Evolutionary conservation across 2,329 filamentous ascomycete genomes (phyloP).

Genomic region (Xylariaceae sp.): DNA sequence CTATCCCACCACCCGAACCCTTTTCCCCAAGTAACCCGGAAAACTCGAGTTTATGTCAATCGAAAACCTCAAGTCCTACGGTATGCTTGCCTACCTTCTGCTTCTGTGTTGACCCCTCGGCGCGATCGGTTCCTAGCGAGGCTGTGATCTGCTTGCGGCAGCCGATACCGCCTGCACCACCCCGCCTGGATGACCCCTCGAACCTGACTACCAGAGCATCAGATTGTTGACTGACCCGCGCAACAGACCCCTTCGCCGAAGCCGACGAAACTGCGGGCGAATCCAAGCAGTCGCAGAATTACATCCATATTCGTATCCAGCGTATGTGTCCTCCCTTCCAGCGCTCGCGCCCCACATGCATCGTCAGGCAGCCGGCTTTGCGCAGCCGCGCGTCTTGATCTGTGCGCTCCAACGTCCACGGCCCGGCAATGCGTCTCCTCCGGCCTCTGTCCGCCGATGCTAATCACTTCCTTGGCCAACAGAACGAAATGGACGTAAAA

Average conservation of each 20-base stretch:
- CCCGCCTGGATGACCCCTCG: neutral
- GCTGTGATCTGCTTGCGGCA: neutral
- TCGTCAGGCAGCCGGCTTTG: no score
- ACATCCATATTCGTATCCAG: slow-evolving; percentile 99
- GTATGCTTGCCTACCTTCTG: slow-evolving; percentile 44
- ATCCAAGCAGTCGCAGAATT: slow-evolving; percentile 91
- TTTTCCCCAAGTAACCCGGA: slow-evolving; percentile 50
- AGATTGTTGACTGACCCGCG: slow-evolving; percentile 19
- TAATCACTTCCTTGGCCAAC: slow-evolving; percentile 29
- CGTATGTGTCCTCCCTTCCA: slow-evolving; percentile 65
- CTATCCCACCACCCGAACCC: slow-evolving; percentile 34
- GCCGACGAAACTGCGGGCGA: slow-evolving; percentile 99
- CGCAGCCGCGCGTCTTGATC: no score
- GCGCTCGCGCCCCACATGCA: no score
- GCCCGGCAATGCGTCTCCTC: slow-evolving; percentile 2
- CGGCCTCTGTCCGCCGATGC: no score
- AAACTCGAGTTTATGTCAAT: slow-evolving; percentile 94
- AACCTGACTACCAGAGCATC: neutral
- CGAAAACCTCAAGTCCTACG: slow-evolving; percentile 97
- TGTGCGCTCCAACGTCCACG: slow-evolving; percentile 1
- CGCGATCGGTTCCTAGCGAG: neutral
- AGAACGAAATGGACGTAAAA: slow-evolving; percentile 99
- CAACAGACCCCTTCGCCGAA: slow-evolving; percentile 98
- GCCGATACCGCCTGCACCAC: slow-evolving; percentile 3
- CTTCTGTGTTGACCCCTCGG: neutral